phyloP scores from a whole-genome alignment of 2,329 filamentous ascomycete species.

The Celoporthe dispersa region DNA sequence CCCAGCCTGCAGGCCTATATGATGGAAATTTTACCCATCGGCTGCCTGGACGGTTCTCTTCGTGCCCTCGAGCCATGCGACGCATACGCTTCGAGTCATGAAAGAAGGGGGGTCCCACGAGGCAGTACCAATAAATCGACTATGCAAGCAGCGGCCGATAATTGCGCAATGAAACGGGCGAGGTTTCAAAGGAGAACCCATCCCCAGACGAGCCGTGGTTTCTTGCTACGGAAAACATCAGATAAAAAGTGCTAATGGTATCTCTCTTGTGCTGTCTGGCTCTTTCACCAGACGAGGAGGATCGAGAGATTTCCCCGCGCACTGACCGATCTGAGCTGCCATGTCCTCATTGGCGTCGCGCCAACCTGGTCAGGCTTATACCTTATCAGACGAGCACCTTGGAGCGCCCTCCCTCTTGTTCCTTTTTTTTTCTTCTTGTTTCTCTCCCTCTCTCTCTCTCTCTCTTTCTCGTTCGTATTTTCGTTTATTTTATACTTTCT shows the following conservation, averaged over 20 bases:
- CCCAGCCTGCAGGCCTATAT: neutral
- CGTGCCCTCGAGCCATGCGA: neutral
- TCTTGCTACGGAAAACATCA: neutral
- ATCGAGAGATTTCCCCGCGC: neutral
- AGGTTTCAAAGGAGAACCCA: slow-evolving; percentile 17
- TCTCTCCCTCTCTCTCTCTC: too few species aligned
- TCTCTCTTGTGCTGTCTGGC: neutral
- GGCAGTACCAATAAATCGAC: neutral
- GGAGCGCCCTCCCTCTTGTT: neutral
- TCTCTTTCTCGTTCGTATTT: too few species aligned
- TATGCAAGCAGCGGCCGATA: slow-evolving; percentile 1
- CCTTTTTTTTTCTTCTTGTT: neutral
- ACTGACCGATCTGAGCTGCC: neutral
- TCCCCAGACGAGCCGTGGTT: neutral
- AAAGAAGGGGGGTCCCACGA: neutral
- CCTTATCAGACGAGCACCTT: neutral
- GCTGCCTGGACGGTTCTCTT: neutral
- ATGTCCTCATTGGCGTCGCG: neutral
- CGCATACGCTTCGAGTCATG: slow-evolving; percentile 2
- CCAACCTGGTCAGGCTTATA: neutral
- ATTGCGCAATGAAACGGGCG: slow-evolving; percentile 17
- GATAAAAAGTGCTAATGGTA: neutral
- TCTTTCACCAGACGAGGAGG: neutral
- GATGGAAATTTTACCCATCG: neutral
- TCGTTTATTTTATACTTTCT: neutral